phyloP scores from a whole-genome alignment of 164 flowering plant species.

The Piper betle region DNA sequence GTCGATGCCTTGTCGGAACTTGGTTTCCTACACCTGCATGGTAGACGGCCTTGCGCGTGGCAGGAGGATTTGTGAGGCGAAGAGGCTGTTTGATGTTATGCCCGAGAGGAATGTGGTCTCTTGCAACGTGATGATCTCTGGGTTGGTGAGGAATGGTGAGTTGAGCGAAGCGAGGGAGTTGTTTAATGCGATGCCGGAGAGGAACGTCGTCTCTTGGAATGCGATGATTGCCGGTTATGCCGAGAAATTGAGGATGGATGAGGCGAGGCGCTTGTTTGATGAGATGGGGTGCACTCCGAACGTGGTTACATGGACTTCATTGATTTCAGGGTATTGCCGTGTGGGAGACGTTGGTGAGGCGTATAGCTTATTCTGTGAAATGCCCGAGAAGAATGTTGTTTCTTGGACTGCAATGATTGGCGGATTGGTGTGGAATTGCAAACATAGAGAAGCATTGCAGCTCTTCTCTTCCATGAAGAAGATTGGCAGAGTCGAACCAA shows the following conservation, averaged over 20 bases:
- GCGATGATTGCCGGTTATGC: slow-evolving; percentile 34
- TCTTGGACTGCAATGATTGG: slow-evolving; percentile 74
- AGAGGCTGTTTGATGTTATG: slow-evolving; percentile 33
- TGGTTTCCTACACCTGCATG: slow-evolving; percentile 50
- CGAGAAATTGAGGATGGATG: slow-evolving; percentile 29
- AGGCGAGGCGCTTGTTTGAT: slow-evolving; percentile 37
- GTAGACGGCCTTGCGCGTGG: slow-evolving; percentile 28
- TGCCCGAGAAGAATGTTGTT: slow-evolving; percentile 48
- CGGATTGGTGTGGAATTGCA: slow-evolving; percentile 54
- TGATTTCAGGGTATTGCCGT: slow-evolving; percentile 49
- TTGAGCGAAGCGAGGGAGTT: slow-evolving; percentile 32
- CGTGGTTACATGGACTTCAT: slow-evolving; percentile 56
- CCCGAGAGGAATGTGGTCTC: slow-evolving; percentile 44
- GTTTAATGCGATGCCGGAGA: slow-evolving; percentile 32
- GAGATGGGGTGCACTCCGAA: slow-evolving; percentile 23
- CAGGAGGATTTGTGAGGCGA: slow-evolving; percentile 15
- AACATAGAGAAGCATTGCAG: slow-evolving; percentile 27
- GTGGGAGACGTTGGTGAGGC: slow-evolving; percentile 36
- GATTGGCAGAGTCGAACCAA: slow-evolving; percentile 18
- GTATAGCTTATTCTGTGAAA: slow-evolving; percentile 27
- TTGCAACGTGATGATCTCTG: slow-evolving; percentile 47
- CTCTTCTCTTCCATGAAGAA: slow-evolving; percentile 28
- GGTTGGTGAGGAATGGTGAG: slow-evolving; percentile 33
- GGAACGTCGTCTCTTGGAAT: slow-evolving; percentile 37
- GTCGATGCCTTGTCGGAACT: slow-evolving; percentile 37